Percentiles rank a stretch among this genome's conserved stretches.
Conservation (phyloP, 768 basidiomycete species). For the Pleurotus cornucopiae region DNA sequence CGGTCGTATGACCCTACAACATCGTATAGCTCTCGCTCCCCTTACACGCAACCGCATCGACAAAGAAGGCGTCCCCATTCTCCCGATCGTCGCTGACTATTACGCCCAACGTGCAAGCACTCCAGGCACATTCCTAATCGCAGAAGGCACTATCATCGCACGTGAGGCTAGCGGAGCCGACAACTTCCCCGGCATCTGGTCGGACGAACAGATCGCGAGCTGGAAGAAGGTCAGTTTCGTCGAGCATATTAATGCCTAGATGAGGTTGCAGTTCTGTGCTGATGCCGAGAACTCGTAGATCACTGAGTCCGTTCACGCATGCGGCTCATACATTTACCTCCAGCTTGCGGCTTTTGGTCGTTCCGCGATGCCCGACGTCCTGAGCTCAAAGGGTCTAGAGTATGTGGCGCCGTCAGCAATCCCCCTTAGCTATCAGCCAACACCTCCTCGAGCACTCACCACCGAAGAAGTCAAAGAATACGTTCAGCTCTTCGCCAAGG, state of each 20-base stretch:
- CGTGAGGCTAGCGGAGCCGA: constrained; percentile 21
- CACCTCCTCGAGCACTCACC: constrained; percentile 38
- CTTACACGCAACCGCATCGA: constrained; percentile 36
- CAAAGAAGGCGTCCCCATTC: constrained; percentile 21
- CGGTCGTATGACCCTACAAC: constrained; percentile 27
- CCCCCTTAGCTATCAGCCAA: constrained; percentile 12
- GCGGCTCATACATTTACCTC: constrained; percentile 41
- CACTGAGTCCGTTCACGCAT: constrained; percentile 11
- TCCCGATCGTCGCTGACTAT: constrained; percentile 18
- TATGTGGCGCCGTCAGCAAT: constrained; percentile 24
- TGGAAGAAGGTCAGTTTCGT: constrained; percentile 33
- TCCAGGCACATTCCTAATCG: constrained; percentile 25
- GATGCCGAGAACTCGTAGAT: background rate
- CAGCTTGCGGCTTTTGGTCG: constrained; percentile 45
- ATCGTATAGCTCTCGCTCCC: constrained; percentile 42
- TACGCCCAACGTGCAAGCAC: constrained; percentile 15
- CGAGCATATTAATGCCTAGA: background rate
- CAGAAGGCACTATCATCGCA: constrained; percentile 30
- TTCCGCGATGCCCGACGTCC: constrained; percentile 13
- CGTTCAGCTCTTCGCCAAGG: constrained; percentile 43
- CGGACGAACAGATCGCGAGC: constrained; percentile 31
- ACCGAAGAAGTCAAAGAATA: constrained; percentile 46
- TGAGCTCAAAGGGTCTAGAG: constrained; percentile 22
- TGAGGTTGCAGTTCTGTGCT: background rate
- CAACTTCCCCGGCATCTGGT: constrained; percentile 33